These are phyloP conservation scores for Porogramme epimiltina DNA, from an alignment of 1,284 basidiomycete species.

Conservation along the genomic window DNA sequence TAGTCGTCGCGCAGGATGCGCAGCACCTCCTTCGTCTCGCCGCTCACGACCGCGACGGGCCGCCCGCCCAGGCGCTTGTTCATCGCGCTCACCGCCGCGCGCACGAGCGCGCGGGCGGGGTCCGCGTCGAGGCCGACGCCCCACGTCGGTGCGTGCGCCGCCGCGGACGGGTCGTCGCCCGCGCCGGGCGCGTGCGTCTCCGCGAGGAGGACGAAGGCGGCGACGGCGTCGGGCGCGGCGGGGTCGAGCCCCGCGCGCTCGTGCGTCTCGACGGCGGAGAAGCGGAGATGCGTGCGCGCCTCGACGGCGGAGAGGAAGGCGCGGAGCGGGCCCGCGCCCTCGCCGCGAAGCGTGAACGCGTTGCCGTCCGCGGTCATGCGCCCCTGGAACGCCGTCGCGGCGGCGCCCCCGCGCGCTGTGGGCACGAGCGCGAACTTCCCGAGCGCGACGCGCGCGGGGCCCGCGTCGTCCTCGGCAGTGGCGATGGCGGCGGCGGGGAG, in stretches of 20 bases:
- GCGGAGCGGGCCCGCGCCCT: conserved; percentile 94
- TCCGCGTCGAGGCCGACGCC: conserved; percentile 94
- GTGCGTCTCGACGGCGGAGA: conserved; percentile 88
- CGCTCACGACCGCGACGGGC: conserved; percentile 5
- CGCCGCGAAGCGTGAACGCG: conserved; percentile 81
- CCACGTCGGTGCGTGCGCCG: conserved; percentile 78
- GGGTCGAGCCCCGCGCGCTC: conserved; percentile 92
- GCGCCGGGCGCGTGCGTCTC: conserved; percentile 43
- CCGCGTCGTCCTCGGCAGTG: conserved; percentile 21
- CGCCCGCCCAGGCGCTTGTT: conserved; percentile 46
- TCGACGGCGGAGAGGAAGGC: conserved; percentile 89
- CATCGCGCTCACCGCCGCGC: conserved; percentile 89
- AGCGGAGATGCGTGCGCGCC: conserved; percentile 77
- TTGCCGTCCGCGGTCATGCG: conserved; percentile 83
- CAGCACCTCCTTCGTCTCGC: conserved; percentile 5
- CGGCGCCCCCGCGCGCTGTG: not conserved
- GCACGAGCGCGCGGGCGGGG: conserved; percentile 91
- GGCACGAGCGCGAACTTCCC: conserved; percentile 2
- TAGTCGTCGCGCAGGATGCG: conserved; percentile 62
- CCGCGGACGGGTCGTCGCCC: conserved; percentile 31
- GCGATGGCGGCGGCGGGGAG: conserved; percentile 35
- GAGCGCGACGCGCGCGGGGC: conserved; percentile 57
- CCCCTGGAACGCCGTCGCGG: conserved; percentile 72
- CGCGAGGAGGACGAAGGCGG: conserved; percentile 87
- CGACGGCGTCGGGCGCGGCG: conserved; percentile 84